These are phyloP conservation scores for Poa annua DNA, from an alignment of 176 grass and related monocot genomes.

Conservation along the genomic window DNA sequence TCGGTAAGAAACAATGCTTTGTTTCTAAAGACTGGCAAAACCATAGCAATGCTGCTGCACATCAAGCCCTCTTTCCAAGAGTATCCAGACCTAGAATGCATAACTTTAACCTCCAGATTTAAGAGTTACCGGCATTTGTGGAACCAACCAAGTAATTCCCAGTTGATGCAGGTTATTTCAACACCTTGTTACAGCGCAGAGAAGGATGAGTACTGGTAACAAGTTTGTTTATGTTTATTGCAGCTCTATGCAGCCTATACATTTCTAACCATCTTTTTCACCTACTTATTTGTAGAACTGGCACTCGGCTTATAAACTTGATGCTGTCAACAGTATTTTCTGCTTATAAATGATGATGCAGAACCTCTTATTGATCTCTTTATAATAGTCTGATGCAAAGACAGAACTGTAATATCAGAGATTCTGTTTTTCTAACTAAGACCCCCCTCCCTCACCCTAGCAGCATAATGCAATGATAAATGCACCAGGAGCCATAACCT, in stretches of 20 bases:
- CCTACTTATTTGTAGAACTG: not conserved
- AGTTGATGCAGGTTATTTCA: not conserved
- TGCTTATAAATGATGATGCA: slow-evolving; percentile 16
- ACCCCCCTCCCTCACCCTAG: not conserved
- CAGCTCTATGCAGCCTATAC: slow-evolving; percentile 25
- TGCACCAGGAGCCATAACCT: not conserved
- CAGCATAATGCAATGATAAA: slow-evolving; percentile 3
- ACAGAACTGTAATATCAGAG: not conserved
- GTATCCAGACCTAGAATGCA: slow-evolving; percentile 25
- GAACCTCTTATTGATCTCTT: not conserved
- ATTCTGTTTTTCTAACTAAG: not conserved
- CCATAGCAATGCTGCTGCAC: slow-evolving; percentile 15
- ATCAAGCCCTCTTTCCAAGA: not conserved
- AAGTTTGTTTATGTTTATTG: slow-evolving; percentile 8
- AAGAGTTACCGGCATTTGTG: not conserved
- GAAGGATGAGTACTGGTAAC: slow-evolving; percentile 7
- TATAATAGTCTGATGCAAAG: not conserved
- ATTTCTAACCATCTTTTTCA: slow-evolving; percentile 18
- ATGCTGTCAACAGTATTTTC: too few species aligned
- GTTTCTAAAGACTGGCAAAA: slow-evolving; percentile 25
- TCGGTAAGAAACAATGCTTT: not conserved
- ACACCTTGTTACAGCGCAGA: slow-evolving; percentile 11
- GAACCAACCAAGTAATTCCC: slow-evolving; percentile 13
- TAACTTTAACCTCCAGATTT: slow-evolving; percentile 12
- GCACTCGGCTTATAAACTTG: too few species aligned